Conservation (phyloP, 306 rosid genomes). For the Casuarina glauca region DNA sequence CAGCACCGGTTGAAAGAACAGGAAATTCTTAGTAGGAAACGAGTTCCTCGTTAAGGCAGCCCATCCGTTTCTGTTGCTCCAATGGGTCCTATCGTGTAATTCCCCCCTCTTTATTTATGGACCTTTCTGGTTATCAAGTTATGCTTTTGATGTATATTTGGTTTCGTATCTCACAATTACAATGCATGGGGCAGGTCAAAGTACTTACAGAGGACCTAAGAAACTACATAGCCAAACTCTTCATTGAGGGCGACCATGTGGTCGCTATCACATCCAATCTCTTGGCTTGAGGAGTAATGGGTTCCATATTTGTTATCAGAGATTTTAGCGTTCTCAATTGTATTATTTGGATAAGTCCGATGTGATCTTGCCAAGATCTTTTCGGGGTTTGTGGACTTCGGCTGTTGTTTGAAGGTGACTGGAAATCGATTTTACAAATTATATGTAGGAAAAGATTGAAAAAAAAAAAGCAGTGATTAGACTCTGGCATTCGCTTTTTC, state of each 20-base stretch:
- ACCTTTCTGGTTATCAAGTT: background rate
- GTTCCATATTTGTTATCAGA: conserved; percentile 12
- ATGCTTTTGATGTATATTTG: background rate
- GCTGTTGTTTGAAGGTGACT: conserved; percentile 23
- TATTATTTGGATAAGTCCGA: conserved; percentile 18
- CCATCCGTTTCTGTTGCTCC: conserved; percentile 27
- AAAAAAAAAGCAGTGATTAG: background rate
- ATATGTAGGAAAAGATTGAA: conserved; percentile 23
- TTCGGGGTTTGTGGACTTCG: conserved; percentile 32
- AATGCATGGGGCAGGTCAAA: conserved; percentile 14
- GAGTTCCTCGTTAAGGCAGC: conserved; percentile 65
- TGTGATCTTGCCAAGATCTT: conserved; percentile 31
- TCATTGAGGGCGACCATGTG: background rate
- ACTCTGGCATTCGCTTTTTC: too few species aligned
- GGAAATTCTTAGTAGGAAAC: conserved; percentile 83
- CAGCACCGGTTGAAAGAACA: conserved; percentile 96
- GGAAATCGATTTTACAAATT: conserved; percentile 16
- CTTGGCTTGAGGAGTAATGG: conserved; percentile 19
- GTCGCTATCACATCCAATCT: conserved; percentile 27
- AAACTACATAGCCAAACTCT: background rate
- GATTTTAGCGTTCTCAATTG: conserved; percentile 13
- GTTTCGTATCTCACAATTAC: conserved; percentile 5
- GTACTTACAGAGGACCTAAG: background rate
- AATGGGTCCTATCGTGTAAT: conserved; percentile 35
- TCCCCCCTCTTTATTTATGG: conserved; percentile 18